These are phyloP conservation scores for Irpex sp. DNA, from an alignment of 1,284 basidiomycete species.

Conservation along the genomic window DNA sequence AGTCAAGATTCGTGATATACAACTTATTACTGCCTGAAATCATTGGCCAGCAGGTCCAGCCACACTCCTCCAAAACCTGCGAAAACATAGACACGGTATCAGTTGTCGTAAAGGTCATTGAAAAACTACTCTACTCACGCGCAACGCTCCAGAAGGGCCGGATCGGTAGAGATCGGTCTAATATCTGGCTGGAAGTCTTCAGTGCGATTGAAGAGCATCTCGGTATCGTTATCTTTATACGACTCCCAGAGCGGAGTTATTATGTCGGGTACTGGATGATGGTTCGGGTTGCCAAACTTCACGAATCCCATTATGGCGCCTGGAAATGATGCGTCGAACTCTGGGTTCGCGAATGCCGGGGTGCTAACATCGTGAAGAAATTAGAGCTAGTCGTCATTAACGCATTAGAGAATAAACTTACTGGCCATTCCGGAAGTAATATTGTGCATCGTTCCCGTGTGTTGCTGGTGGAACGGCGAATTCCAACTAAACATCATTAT, in stretches of 20 bases:
- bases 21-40: not conserved
- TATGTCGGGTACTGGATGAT: not conserved
- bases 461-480: not conserved
- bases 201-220: conserved; percentile 1
- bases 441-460: not conserved
- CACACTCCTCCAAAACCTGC: not conserved
- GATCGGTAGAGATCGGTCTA: not conserved
- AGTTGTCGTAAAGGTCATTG: not conserved
- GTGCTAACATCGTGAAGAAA: not conserved
- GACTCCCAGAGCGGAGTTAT: not conserved
- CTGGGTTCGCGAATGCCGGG: not conserved
- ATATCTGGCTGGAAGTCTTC: conserved; percentile 2
- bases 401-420: not conserved
- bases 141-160: not conserved
- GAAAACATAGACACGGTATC: not conserved
- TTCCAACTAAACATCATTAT: not conserved
- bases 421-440: not conserved
- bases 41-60: not conserved
- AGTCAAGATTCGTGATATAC: too few relatives aligned
- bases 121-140: not conserved
- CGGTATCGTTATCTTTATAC: not conserved
- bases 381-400: not conserved
- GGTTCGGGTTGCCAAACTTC: conserved; percentile 1
- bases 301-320: not conserved
- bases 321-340: not conserved